Base-by-base conservation (phyloP, 306 rosid genomes). In the Hylodesmum podocarpum region DNA sequence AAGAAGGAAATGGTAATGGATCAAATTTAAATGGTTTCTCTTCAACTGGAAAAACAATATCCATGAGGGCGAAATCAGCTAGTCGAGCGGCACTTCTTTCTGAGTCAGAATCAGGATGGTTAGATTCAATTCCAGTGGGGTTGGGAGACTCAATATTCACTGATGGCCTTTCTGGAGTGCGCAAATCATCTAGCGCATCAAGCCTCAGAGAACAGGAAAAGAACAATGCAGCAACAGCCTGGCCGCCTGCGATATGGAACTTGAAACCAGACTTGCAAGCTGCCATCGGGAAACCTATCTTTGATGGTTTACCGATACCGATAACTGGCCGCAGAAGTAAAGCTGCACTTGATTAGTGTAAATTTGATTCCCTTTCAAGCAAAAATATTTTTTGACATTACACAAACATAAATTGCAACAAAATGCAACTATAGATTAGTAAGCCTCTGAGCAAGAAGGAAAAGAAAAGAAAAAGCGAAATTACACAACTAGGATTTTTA, bases 231-330 rank as follows among this genome's bases (percentile, higher is more conserved):
- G 41, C 83, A 40, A 80, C 86, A 14, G 84, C 31, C 14, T 90
- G 97, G 97, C 83, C 93, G 29, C 66, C 89, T 5, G 72, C 86
- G 9, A 86, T 51, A 84, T 89, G 97, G 97, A 86, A 67, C 79
- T 81, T 92, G 84, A 91, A 82, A 84, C 82, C 86, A 53, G 97
- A 91, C 78, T 79, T 91, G 86, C 96, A 91, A 81, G 84, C 83
- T 73, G 80, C 92, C 47, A 88, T 88, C 36, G 21, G 87, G 6
- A 88, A 78, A 71, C 97, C 93, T 41, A 86, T 92, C 40, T 92
- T 92, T 62, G 94, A 92, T 76, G 97, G 97, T 82, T 82, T 92
- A 67, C 96, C 97, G 5, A 90, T 87, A 24, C 96, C 97, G 8
- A 90, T 92, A 29, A 72, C 88, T 3, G 94, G 97, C 49, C 94